Evolutionary conservation across 495 filamentous ascomycete species (phyloP).

Genomic region (Patellaria atrata): DNA sequence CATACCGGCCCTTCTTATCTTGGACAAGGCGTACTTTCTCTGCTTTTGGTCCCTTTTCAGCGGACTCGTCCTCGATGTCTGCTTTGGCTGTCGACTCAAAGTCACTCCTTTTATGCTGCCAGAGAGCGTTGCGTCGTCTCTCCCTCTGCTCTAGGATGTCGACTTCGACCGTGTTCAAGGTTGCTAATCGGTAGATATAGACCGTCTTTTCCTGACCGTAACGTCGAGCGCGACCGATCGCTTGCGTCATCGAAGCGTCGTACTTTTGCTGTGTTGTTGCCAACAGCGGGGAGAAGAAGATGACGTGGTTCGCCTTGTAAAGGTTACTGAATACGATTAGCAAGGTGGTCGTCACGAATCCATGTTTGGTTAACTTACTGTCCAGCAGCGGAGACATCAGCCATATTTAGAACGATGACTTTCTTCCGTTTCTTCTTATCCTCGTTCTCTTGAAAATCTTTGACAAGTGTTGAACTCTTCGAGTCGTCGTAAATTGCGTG

Average conservation of each 20-base stretch:
- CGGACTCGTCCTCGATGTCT: too few species aligned
- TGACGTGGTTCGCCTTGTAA: slow-evolving; percentile 58
- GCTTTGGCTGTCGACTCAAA: too few species aligned
- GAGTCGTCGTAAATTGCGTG: slow-evolving; percentile 21
- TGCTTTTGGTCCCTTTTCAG: too few species aligned
- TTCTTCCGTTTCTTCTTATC: slow-evolving; percentile 24
- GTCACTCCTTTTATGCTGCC: too few species aligned
- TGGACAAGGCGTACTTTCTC: too few species aligned
- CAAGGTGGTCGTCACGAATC: not conserved
- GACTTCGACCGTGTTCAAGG: slow-evolving; percentile 52
- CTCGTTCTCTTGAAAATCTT: slow-evolving; percentile 30
- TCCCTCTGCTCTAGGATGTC: slow-evolving; percentile 41
- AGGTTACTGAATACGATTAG: slow-evolving; percentile 41
- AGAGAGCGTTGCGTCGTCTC: slow-evolving; percentile 12
- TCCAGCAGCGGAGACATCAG: slow-evolving; percentile 50
- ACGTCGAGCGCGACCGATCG: slow-evolving; percentile 52
- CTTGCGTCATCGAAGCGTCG: slow-evolving; percentile 49
- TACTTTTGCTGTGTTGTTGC: slow-evolving; percentile 42
- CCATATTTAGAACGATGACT: slow-evolving; percentile 53
- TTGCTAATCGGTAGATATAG: slow-evolving; percentile 53
- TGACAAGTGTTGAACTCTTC: slow-evolving; percentile 25
- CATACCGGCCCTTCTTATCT: too few species aligned
- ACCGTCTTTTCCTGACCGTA: slow-evolving; percentile 55
- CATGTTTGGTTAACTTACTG: slow-evolving; percentile 38
- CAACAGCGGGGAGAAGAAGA: slow-evolving; percentile 54